Percentiles rank a stretch among this genome's conserved stretches.
phyloP scores from a whole-genome alignment of 257 asterid species.

The Mitragyna speciosa region DNA sequence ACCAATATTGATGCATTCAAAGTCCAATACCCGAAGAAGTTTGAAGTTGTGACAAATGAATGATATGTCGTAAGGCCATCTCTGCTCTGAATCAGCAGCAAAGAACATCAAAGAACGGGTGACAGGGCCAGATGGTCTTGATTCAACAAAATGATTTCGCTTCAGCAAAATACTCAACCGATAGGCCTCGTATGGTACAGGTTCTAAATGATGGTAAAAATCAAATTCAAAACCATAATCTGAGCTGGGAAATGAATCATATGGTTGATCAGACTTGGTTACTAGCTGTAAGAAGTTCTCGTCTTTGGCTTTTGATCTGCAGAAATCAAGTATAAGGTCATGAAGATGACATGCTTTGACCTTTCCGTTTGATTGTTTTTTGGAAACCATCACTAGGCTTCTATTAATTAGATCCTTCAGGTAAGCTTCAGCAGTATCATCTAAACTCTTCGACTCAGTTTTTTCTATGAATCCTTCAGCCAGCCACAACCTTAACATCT shows the following conservation, averaged over 20 bases:
- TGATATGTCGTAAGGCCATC: conserved; percentile 10
- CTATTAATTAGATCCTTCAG: conserved; percentile 5
- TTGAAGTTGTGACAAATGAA: conserved; percentile 6
- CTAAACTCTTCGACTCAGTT: neutral
- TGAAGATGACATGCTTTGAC: conserved; percentile 13
- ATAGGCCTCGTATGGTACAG: neutral
- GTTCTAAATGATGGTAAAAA: neutral
- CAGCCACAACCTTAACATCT: neutral
- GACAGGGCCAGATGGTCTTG: neutral
- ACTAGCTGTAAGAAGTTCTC: neutral
- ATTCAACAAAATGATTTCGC: conserved; percentile 5
- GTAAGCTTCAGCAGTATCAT: neutral
- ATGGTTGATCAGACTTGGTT: neutral
- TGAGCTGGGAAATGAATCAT: neutral
- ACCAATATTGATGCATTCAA: conserved; percentile 1
- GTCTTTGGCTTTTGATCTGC: neutral
- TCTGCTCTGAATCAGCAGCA: conserved; percentile 5
- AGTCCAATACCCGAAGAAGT: conserved; percentile 11
- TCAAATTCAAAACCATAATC: neutral
- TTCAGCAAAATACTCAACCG: neutral
- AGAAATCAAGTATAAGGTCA: conserved; percentile 7
- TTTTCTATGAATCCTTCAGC: conserved; percentile 1
- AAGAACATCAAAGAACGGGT: conserved; percentile 7
- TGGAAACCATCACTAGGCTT: conserved; percentile 2
- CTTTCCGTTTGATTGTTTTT: conserved; percentile 1